Percentiles rank a stretch among this genome's conserved stretches.
phyloP scores from a whole-genome alignment of 768 basidiomycete genomes.

The Thelephora ganbajun region DNA sequence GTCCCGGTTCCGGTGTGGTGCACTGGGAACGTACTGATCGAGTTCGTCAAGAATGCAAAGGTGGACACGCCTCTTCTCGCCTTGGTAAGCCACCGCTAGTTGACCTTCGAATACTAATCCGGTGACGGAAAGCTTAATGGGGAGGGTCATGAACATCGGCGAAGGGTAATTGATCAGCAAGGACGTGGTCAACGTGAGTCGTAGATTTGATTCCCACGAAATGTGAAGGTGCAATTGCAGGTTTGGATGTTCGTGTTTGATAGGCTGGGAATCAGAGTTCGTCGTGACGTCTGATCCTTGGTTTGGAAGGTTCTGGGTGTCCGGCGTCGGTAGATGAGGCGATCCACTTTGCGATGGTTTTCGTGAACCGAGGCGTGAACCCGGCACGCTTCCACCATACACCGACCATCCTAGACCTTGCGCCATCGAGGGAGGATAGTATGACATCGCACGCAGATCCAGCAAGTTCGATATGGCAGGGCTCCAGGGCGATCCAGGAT shows the following conservation, averaged over 20 bases:
- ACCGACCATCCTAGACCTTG: background rate
- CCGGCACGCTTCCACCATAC: conserved; percentile 1
- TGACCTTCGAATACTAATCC: conserved; percentile 81
- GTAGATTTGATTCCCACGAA: conserved; percentile 77
- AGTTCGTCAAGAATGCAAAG: conserved; percentile 80
- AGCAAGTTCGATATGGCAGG: conserved; percentile 12
- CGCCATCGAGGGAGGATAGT: background rate
- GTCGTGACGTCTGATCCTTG: no score
- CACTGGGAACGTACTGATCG: conserved; percentile 66
- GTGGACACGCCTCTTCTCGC: conserved; percentile 67
- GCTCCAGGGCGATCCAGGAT: conserved; percentile 20
- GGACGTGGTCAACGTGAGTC: conserved; percentile 81
- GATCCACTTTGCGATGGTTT: background rate
- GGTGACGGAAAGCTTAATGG: conserved; percentile 86
- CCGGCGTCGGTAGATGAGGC: background rate
- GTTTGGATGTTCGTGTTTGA: conserved; percentile 32
- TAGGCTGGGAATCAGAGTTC: no score
- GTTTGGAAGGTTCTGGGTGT: background rate
- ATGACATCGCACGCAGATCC: conserved; percentile 9
- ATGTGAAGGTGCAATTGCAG: conserved; percentile 83
- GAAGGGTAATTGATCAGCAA: conserved; percentile 96
- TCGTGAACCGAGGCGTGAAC: no score
- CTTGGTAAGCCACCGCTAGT: conserved; percentile 85
- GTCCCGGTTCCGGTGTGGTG: conserved; percentile 21
- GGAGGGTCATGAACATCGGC: conserved; percentile 91